Evolutionary conservation across 148 eudicot genomes (phyloP).

Genomic region (Polygonum maritimum): DNA sequence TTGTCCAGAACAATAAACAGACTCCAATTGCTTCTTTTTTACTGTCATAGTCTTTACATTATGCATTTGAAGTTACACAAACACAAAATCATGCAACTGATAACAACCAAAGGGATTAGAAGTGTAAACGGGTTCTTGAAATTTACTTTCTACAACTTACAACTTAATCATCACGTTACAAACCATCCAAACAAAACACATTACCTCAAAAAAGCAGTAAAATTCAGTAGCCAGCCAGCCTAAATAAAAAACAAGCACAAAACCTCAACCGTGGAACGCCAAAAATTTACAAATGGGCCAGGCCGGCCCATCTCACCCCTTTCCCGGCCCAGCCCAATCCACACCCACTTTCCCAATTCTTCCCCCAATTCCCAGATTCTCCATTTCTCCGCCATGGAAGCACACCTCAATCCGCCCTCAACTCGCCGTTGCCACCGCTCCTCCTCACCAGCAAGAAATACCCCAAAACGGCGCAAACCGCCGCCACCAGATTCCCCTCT

Average conservation of each 20-base stretch:
- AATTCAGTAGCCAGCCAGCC: not conserved
- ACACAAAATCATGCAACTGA: not conserved
- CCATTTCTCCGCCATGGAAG: not conserved
- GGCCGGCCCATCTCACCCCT: not conserved
- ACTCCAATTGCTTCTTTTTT: no score
- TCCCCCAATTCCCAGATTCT: not conserved
- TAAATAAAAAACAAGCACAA: not conserved
- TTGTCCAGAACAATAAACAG: no score
- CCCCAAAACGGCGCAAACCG: slow-evolving; percentile 47
- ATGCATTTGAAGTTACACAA: not conserved
- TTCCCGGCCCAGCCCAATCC: not conserved
- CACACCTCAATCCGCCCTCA: not conserved
- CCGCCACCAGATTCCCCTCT: slow-evolving; percentile 49
- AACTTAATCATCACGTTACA: not conserved
- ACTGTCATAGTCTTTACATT: not conserved
- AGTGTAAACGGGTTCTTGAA: not conserved
- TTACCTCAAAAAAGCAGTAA: not conserved
- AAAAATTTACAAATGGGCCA: not conserved
- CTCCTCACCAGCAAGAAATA: slow-evolving; percentile 35
- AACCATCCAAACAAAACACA: not conserved
- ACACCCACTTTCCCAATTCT: slow-evolving; percentile 5
- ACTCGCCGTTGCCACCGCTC: not conserved
- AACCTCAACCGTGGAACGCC: not conserved
- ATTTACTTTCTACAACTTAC: not conserved
- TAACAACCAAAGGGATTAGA: not conserved